These are phyloP conservation scores for Colletotrichum costaricense DNA, from an alignment of 2,329 filamentous ascomycete genomes.

Conservation along the genomic window DNA sequence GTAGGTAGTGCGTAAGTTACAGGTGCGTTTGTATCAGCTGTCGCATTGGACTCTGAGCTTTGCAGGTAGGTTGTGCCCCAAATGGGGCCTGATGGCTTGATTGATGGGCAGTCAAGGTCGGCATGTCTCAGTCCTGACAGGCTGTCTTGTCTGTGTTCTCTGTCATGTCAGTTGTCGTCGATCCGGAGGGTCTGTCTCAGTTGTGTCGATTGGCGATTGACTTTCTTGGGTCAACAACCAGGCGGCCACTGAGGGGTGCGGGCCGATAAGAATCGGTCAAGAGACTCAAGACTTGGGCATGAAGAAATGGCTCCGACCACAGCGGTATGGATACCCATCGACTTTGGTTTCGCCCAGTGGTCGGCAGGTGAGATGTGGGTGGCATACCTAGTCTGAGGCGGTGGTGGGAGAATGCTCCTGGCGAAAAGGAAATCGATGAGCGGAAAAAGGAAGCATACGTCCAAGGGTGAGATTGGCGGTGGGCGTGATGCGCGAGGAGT, in stretches of 20 bases:
- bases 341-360: neutral
- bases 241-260: neutral
- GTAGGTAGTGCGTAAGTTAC: neutral
- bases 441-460: constrained; percentile 10
- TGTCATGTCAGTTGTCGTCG: constrained; percentile 20
- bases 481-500: constrained; percentile 26
- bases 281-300: neutral
- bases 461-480: constrained; percentile 21
- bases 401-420: neutral
- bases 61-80: neutral
- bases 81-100: constrained; percentile 3
- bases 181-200: constrained; percentile 32
- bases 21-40: neutral
- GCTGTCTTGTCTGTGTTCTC: constrained; percentile 11
- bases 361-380: neutral
- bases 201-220: constrained; percentile 28
- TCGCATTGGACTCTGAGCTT: neutral
- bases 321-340: neutral
- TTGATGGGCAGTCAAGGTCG: neutral
- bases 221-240: neutral
- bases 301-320: neutral
- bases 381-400: neutral
- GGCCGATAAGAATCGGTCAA: neutral
- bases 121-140: constrained; percentile 26
- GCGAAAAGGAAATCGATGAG: constrained; percentile 7